A percentile compares a stretch with the other conserved stretches of the same genome.
These are phyloP conservation scores for Nannochloris sp. DNA, from an alignment of 139 green algal genomes.

Conservation along the genomic window DNA sequence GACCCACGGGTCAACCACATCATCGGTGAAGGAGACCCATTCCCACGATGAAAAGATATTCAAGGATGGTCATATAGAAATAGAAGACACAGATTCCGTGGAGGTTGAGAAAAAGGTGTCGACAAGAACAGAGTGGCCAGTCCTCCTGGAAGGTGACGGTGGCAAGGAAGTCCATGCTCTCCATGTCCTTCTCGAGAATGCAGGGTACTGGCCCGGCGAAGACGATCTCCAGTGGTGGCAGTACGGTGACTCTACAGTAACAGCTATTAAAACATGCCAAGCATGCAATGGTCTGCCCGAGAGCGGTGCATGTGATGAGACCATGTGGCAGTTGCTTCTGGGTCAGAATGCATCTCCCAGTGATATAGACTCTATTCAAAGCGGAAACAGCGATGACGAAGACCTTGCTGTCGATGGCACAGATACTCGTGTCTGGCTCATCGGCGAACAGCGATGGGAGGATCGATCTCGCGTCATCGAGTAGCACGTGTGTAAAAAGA, in stretches of 20 bases:
- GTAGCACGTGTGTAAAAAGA: neutral
- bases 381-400: slow-evolving; percentile 40
- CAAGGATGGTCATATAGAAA: neutral
- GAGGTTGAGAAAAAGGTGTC: neutral
- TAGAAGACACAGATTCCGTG: neutral
- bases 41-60: neutral
- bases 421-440: slow-evolving; percentile 47
- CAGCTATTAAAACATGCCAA: slow-evolving; percentile 52
- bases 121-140: slow-evolving; percentile 28
- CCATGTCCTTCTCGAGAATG: slow-evolving; percentile 32
- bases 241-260: slow-evolving; percentile 41
- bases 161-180: slow-evolving; percentile 46
- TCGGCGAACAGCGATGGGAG: slow-evolving; percentile 74
- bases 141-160: slow-evolving; percentile 53
- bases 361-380: slow-evolving; percentile 31
- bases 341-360: slow-evolving; percentile 36
- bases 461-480: neutral
- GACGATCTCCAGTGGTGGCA: slow-evolving; percentile 58
- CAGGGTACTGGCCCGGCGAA: slow-evolving; percentile 40
- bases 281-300: slow-evolving; percentile 51
- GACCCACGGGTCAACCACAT: neutral
- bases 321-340: slow-evolving; percentile 56
- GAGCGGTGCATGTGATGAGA: slow-evolving; percentile 52
- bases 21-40: neutral
- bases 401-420: slow-evolving; percentile 34